phyloP scores from a whole-genome alignment of 768 basidiomycete genomes.

The Asterophora parasitica region DNA sequence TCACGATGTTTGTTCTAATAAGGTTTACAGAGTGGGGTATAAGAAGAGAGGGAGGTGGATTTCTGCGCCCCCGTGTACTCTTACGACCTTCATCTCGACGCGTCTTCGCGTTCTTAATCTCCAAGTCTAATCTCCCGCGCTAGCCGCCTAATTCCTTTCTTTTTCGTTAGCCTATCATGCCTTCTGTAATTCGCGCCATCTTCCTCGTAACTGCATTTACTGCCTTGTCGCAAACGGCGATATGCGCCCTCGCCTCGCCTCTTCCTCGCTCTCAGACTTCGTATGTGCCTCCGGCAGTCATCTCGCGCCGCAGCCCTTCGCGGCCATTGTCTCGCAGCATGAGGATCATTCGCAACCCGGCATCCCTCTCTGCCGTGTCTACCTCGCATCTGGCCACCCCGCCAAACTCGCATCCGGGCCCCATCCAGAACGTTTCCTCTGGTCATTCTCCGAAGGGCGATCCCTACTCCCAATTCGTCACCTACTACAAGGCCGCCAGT shows the following conservation, averaged over 20 bases:
- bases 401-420: background rate
- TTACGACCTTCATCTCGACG: conserved; percentile 12
- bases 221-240: conserved; percentile 23
- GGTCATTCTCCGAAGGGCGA: background rate
- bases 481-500: conserved; percentile 10
- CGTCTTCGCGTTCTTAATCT: conserved; percentile 13
- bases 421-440: background rate
- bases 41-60: conserved; percentile 7
- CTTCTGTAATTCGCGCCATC: conserved; percentile 32
- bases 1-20: conserved; percentile 16
- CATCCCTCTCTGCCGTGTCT: background rate
- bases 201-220: conserved; percentile 36
- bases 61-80: conserved; percentile 2
- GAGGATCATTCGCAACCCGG: conserved; percentile 9
- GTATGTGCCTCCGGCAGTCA: conserved; percentile 9
- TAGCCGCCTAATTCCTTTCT: conserved; percentile 24
- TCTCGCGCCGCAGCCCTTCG: conserved; percentile 9
- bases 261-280: conserved; percentile 28
- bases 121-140: conserved; percentile 16
- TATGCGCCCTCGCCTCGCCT: conserved; percentile 31
- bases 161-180: conserved; percentile 21
- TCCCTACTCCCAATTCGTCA: conserved; percentile 3
- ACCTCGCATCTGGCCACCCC: background rate
- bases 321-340: conserved; percentile 6
- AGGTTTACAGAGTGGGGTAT: conserved; percentile 13